These are phyloP conservation scores for Candolleomyces aberdarensis DNA, from an alignment of 768 basidiomycete species.

Conservation along the genomic window DNA sequence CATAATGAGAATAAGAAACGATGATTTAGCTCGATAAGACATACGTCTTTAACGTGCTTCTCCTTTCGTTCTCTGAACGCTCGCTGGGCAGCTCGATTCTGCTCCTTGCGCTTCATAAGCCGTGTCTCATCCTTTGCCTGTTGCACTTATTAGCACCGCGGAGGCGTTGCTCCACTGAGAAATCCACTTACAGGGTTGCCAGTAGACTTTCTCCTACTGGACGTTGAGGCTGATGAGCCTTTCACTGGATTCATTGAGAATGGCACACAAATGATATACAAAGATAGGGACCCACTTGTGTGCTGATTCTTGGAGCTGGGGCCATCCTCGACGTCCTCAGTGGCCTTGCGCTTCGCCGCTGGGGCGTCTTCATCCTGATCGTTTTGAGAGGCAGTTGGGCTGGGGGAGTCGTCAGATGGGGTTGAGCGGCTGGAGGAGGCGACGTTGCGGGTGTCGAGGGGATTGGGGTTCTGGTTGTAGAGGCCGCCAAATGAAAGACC, in stretches of 20 bases:
- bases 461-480: constrained; percentile 13
- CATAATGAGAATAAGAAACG: constrained; percentile 4
- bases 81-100: constrained; percentile 95
- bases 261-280: constrained; percentile 45
- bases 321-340: constrained; percentile 51
- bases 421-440: constrained; percentile 47
- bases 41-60: constrained; percentile 93
- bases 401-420: constrained; percentile 75
- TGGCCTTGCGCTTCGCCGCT: constrained; percentile 75
- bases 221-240: constrained; percentile 17
- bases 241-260: not conserved
- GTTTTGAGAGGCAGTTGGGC: constrained; percentile 52
- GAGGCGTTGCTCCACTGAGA: not conserved
- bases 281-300: constrained; percentile 27
- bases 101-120: constrained; percentile 88
- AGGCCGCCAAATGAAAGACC: constrained; percentile 15
- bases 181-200: constrained; percentile 24
- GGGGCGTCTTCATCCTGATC: constrained; percentile 43
- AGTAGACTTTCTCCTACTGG: constrained; percentile 33
- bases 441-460: too few relatives aligned
- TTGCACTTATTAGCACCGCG: too few relatives aligned
- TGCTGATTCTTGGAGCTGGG: constrained; percentile 52
- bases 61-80: constrained; percentile 98
- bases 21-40: constrained; percentile 26
- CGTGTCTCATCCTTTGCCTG: constrained; percentile 67